Conservation (phyloP, 306 rosid genomes). For the Acacia crassicarpa region DNA sequence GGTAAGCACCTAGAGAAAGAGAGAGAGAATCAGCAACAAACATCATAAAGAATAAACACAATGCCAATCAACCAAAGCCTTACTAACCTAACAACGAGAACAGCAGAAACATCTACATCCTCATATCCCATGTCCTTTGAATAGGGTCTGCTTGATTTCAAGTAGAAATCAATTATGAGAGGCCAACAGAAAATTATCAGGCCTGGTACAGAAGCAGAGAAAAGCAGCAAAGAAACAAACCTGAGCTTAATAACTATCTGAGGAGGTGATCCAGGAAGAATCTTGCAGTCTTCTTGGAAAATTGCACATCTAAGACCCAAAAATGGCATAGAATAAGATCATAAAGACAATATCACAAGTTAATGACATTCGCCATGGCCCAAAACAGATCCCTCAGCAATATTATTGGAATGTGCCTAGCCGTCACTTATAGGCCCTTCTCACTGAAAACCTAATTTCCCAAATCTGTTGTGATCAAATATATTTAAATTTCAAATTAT, state of each 20-base stretch:
- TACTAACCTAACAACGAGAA: slow-evolving; percentile 70
- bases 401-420: no score
- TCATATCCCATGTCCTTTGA: slow-evolving; percentile 93
- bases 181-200: slow-evolving; percentile 3
- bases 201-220: background rate
- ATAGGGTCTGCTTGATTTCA: slow-evolving; percentile 67
- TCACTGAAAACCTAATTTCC: no score
- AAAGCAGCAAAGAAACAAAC: slow-evolving; percentile 36
- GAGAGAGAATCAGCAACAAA: slow-evolving; percentile 19
- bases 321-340: background rate
- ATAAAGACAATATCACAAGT: background rate
- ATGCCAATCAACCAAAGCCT: slow-evolving; percentile 9
- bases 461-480: no score
- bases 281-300: slow-evolving; percentile 79
- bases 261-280: slow-evolving; percentile 57
- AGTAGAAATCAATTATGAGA: slow-evolving; percentile 24
- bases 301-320: slow-evolving; percentile 61
- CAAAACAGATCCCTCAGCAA: background rate
- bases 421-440: no score
- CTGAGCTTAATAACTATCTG: slow-evolving; percentile 69
- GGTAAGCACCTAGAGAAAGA: slow-evolving; percentile 66
- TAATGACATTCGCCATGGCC: background rate
- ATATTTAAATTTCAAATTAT: no score
- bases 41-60: background rate
- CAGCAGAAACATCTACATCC: slow-evolving; percentile 77